A percentile compares a stretch with the other conserved stretches of the same genome.
Evolutionary conservation across 2,329 filamentous ascomycete genomes (phyloP).

Genomic region (Pseudogymnoascus sp.): DNA sequence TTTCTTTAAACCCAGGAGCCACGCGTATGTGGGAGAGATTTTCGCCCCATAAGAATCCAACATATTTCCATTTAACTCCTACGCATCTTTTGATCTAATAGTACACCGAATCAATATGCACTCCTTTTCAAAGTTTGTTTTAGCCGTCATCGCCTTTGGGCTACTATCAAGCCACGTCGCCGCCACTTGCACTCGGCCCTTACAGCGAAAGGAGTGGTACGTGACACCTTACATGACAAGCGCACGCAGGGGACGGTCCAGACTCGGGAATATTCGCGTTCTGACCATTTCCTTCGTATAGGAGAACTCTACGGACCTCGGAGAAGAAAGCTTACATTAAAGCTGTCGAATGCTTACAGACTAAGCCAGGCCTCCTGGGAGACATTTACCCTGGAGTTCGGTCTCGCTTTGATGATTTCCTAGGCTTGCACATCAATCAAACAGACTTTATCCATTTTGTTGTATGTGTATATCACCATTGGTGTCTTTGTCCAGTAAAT

Average conservation of each 20-base stretch:
- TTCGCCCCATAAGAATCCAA: background rate
- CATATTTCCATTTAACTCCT: background rate
- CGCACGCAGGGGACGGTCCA: background rate
- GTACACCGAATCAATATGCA: background rate
- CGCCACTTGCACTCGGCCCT: background rate
- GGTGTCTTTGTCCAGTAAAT: conserved; percentile 21
- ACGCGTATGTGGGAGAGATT: background rate
- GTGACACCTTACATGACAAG: background rate
- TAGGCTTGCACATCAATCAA: conserved; percentile 41
- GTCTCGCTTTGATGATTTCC: conserved; percentile 43
- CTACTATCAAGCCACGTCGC: background rate
- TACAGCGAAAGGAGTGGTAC: background rate
- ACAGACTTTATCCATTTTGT: conserved; percentile 36
- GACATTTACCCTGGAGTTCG: conserved; percentile 33
- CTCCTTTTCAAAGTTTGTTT: background rate
- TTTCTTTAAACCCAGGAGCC: background rate
- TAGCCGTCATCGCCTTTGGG: background rate
- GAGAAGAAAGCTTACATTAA: conserved; percentile 36
- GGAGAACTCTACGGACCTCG: conserved; percentile 26
- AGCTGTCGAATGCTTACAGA: conserved; percentile 38
- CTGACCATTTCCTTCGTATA: conserved; percentile 11
- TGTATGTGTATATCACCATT: conserved; percentile 10
- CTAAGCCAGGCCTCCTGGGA: conserved; percentile 30
- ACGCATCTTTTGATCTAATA: background rate
- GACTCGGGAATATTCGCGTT: background rate